A percentile compares a stretch with the other conserved stretches of the same genome.
These are phyloP conservation scores for Cetraspora pellucida DNA, from an alignment of 192 early-diverging fungal species.

Conservation along the genomic window DNA sequence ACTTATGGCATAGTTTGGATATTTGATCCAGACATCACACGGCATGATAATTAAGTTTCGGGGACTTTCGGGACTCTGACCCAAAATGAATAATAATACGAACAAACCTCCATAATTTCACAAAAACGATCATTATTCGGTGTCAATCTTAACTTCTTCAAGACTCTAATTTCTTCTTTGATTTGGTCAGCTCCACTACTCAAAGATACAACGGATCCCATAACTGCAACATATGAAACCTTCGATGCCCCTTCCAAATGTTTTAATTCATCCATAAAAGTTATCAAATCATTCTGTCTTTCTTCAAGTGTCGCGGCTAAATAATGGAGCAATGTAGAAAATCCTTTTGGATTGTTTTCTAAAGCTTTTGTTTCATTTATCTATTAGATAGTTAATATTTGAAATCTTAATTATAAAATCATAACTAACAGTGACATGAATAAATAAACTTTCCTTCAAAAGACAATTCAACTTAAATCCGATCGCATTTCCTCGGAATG, in stretches of 20 bases:
- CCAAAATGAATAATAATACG: background rate
- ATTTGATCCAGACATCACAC: constrained; percentile 3
- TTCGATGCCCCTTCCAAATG: constrained; percentile 56
- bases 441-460: constrained; percentile 47
- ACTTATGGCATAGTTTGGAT: too few relatives aligned
- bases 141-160: constrained; percentile 37
- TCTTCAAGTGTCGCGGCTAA: constrained; percentile 49
- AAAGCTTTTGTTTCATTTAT: constrained; percentile 58
- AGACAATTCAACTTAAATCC: constrained; percentile 60
- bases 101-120: constrained; percentile 54
- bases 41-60: background rate
- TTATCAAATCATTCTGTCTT: constrained; percentile 44
- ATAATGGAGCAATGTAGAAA: constrained; percentile 57
- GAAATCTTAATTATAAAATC: background rate
- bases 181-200: constrained; percentile 46
- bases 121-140: constrained; percentile 53
- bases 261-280: constrained; percentile 55
- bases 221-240: constrained; percentile 52
- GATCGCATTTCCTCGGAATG: constrained; percentile 59
- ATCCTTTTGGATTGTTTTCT: constrained; percentile 46
- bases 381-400: constrained; percentile 29
- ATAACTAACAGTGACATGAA: background rate
- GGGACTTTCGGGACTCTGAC: too few relatives aligned
- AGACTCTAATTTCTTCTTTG: constrained; percentile 48
- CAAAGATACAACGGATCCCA: constrained; percentile 53